phyloP scores from a whole-genome alignment of 2,329 filamentous ascomycete species.

The Podosphaera xanthii region DNA sequence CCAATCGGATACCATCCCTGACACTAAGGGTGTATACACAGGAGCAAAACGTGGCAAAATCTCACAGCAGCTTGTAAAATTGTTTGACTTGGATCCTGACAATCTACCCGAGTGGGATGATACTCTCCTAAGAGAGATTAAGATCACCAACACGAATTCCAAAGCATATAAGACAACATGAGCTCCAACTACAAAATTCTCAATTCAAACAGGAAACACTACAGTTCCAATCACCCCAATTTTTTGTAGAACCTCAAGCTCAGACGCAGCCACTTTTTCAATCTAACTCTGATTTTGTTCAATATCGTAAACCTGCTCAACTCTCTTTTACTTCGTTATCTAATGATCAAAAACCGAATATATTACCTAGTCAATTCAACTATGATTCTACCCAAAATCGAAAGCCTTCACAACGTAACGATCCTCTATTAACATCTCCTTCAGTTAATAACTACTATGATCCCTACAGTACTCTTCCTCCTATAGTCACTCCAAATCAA shows the following conservation, averaged over 20 bases:
- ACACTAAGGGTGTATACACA: no score
- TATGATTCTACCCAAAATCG: neutral
- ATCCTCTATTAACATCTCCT: neutral
- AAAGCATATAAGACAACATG: neutral
- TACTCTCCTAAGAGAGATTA: neutral
- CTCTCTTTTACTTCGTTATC: neutral
- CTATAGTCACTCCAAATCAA: neutral
- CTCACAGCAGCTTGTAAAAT: no score
- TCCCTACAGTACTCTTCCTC: neutral
- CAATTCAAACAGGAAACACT: neutral
- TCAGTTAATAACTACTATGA: neutral
- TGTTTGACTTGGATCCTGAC: no score
- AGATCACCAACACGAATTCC: neutral
- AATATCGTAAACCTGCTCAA: neutral
- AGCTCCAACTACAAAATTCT: neutral
- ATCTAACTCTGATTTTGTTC: neutral
- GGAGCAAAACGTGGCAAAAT: no score
- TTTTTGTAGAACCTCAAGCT: neutral
- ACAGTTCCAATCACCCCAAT: neutral
- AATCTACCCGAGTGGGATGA: neutral
- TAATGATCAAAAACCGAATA: neutral
- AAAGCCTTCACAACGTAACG: neutral
- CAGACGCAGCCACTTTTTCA: neutral
- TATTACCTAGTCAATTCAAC: neutral
- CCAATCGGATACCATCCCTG: no score